These are phyloP conservation scores for Kickxella alabastrina DNA, from an alignment of 192 early-diverging fungal species.

Conservation along the genomic window DNA sequence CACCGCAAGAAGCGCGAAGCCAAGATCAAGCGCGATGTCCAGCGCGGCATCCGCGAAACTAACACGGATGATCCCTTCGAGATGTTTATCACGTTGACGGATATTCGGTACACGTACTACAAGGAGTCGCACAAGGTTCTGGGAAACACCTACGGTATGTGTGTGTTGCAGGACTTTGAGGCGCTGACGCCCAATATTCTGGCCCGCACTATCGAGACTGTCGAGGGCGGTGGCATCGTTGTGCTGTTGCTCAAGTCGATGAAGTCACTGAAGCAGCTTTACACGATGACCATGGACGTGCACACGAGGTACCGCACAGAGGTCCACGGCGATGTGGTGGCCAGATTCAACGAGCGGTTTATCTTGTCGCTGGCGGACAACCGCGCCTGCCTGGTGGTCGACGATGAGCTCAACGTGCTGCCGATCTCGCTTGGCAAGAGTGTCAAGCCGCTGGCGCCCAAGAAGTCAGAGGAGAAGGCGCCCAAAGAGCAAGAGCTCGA, in stretches of 20 bases:
- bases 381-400: constrained; percentile 86
- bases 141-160: constrained; percentile 99
- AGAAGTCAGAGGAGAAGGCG: constrained; percentile 11
- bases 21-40: constrained; percentile 93
- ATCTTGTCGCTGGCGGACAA: constrained; percentile 89
- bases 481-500: constrained; percentile 61
- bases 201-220: constrained; percentile 96
- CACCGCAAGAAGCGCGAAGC: constrained; percentile 96
- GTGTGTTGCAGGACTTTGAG: constrained; percentile 97
- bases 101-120: constrained; percentile 99
- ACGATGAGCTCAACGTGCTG: constrained; percentile 97
- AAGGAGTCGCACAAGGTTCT: constrained; percentile 98
- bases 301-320: constrained; percentile 94
- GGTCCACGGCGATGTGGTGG: constrained; percentile 86
- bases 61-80: constrained; percentile 99
- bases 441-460: constrained; percentile 78
- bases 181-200: constrained; percentile 96
- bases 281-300: constrained; percentile 99
- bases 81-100: constrained; percentile 90
- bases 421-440: constrained; percentile 91
- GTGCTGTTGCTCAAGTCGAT: constrained; percentile 92
- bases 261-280: constrained; percentile 93
- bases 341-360: constrained; percentile 97
- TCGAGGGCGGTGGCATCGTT: constrained; percentile 95
- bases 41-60: constrained; percentile 81